Evolutionary conservation across 78 protist genomes (phyloP), one percentile per base, ranked within the genome.

Genomic region (Dictyostelium intermedium): DNA sequence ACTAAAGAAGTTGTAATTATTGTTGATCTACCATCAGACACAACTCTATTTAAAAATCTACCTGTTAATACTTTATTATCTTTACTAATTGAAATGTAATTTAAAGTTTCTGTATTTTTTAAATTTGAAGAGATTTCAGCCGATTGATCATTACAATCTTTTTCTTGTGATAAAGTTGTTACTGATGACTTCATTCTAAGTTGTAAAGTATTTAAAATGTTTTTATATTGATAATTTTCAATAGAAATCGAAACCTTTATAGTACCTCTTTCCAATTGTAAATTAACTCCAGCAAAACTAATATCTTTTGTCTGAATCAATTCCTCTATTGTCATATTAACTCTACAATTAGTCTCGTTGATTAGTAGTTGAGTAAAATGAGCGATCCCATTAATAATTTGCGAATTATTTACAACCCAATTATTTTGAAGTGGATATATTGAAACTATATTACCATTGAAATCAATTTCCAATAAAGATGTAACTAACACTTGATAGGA

Each of bases 51-150:
- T 10, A 76, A 53, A 66, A 85, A 85, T 30, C 84, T 18, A 56
- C 92, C 84, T 7, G 60, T 50, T 16, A 85, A 69, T 50, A 35
- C 32, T 32, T 76, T 76, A 13, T 80, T 80, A 50, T 85, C 60
- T 56, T 56, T 85, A 34, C 61, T 32, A 10, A 85, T 85, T 23
- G 84, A 37, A 23, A 85, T 27, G 35, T 85, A 85, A 43, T 76
- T 76, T 79, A 85, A n/a, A 41, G n/a, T 20, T 9, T 39, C 30
- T 20, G 32, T 76, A 23, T 37, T 14, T 8, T 16, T 16, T n/a
- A 76, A 8, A 18, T 10, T 8, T 76, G 82, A 18, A 20, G 60
- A 7, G 11, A 73, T 34, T 13, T 39, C 77, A 5, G 32, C 32
- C 41, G 45, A 32, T 43, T 25, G 7, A 9, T 23, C 47, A 18